Evolutionary conservation across 345 rosid genomes (phyloP).

Genomic region (Anastatica hierochuntica): DNA sequence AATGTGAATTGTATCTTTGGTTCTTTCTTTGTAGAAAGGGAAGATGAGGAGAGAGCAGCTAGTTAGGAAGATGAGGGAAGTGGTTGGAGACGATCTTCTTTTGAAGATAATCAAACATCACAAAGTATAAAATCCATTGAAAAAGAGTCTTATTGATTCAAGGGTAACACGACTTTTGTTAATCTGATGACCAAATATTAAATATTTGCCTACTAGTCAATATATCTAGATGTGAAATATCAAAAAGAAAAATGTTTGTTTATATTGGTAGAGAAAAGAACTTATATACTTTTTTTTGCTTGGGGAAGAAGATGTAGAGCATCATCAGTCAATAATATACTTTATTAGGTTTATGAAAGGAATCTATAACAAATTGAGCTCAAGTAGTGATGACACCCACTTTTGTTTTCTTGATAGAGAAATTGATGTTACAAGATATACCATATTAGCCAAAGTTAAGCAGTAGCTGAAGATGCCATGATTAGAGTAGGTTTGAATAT

Average conservation of each 20-base stretch:
- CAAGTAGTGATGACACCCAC: not conserved
- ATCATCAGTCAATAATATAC: not conserved
- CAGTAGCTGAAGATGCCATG: conserved; percentile 3
- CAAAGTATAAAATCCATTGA: not conserved
- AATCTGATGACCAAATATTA: not conserved
- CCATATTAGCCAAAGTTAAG: not conserved
- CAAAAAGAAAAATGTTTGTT: too few species aligned
- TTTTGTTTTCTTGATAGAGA: conserved; percentile 19
- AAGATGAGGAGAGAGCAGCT: conserved; percentile 19
- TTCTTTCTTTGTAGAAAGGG: conserved; percentile 10
- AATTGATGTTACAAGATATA: conserved; percentile 1
- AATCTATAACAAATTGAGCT: not conserved
- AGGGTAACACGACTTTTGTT: not conserved
- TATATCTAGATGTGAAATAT: too few species aligned
- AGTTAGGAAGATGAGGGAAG: conserved; percentile 19
- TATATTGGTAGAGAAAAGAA: too few species aligned
- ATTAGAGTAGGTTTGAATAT: conserved; percentile 12
- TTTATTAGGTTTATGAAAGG: not conserved
- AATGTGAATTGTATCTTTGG: not conserved
- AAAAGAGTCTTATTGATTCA: not conserved
- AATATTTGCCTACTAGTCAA: too few species aligned
- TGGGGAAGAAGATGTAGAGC: too few species aligned
- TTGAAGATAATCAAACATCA: conserved; percentile 18
- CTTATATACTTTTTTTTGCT: too few species aligned
- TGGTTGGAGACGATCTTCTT: conserved; percentile 21